Evolutionary conservation across 495 filamentous ascomycete genomes (phyloP), one percentile per base, ranked within the genome.

Genomic region (Amorphotheca resinae): DNA sequence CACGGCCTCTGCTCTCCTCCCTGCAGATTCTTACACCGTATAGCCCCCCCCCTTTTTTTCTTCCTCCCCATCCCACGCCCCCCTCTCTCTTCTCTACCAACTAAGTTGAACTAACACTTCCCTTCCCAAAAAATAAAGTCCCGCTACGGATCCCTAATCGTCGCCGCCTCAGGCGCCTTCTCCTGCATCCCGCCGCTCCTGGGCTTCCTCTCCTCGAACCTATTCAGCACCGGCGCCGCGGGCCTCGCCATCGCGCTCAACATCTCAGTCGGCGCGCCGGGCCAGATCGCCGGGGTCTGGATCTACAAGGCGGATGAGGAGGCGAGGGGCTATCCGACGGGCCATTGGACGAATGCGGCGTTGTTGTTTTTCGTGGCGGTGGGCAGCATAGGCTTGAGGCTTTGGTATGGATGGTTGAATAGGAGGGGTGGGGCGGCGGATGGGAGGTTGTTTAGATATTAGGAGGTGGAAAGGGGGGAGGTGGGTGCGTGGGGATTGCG

Each of bases 201-300:
- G 0, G 80, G 80, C 25, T 83, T 77, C 77, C 65, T 85, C 2
- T 78, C 77, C 0, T 76, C 73, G 12, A 85, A 85, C 46, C 59
- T 83, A 14, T 66, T 69, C 55, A 70, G 67, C 39, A 83, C 79
- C 0, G 74, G 70, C 0, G 67, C 77, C 1, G 70, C 73, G 0
- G 80, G 79, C 0, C 65, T 84, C 2, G 80, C 78, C 0, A 80
- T 84, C 33, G 80, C 79, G 2, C 50, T 85, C 31, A 83, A 83
- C 46, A 71, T 82, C 12, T 72, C 70, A 0, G 64, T 81, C 25
- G 80, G 79, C 0, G 76, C 74, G 0, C 71, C 77, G 0, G 80
- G 79, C 3, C 78, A 83, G 54, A 82, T 84, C 18, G 73, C 74
- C 0, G 79, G 79, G 0, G 78, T 83, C 4, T 85, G 77, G 73